phyloP scores from a whole-genome alignment of 2,329 filamentous ascomycete species.

The Fusarium stilboides region DNA sequence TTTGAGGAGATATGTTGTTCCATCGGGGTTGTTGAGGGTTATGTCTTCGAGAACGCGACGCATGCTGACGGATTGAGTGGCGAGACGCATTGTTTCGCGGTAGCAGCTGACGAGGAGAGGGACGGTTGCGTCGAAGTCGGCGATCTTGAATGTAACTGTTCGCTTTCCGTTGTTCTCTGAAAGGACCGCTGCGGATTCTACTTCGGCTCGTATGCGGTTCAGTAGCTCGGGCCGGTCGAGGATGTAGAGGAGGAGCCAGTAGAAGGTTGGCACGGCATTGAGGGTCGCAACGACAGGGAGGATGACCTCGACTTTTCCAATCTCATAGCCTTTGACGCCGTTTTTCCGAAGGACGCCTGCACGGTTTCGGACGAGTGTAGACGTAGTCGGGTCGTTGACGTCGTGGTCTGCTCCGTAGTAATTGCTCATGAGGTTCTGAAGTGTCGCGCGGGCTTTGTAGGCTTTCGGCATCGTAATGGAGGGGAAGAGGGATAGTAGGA shows the following conservation, averaged over 20 bases:
- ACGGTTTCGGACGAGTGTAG: constrained; percentile 50
- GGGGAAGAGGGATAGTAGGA: constrained; percentile 52
- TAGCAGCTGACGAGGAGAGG: constrained; percentile 62
- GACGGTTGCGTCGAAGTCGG: constrained; percentile 55
- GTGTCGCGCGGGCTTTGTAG: constrained; percentile 46
- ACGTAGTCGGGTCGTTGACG: constrained; percentile 46
- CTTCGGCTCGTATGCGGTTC: constrained; percentile 24
- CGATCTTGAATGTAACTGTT: constrained; percentile 54
- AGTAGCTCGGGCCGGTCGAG: constrained; percentile 49
- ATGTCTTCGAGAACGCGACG: constrained; percentile 61
- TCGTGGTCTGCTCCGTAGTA: constrained; percentile 54
- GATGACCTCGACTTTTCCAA: constrained; percentile 52
- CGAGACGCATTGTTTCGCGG: constrained; percentile 62
- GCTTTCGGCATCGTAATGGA: constrained; percentile 52
- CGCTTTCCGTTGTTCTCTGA: not conserved
- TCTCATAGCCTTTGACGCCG: constrained; percentile 48
- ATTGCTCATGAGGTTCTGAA: constrained; percentile 48
- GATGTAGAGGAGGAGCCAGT: constrained; percentile 56
- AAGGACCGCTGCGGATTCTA: constrained; percentile 28
- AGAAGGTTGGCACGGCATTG: constrained; percentile 57
- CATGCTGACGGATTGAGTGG: constrained; percentile 56
- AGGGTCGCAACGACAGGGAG: constrained; percentile 51
- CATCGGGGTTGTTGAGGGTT: constrained; percentile 49
- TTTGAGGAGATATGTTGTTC: constrained; percentile 51
- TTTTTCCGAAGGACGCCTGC: constrained; percentile 49